phyloP scores from a whole-genome alignment of 352 stramenopile species.

The Thraustochytrium sp. region DNA sequence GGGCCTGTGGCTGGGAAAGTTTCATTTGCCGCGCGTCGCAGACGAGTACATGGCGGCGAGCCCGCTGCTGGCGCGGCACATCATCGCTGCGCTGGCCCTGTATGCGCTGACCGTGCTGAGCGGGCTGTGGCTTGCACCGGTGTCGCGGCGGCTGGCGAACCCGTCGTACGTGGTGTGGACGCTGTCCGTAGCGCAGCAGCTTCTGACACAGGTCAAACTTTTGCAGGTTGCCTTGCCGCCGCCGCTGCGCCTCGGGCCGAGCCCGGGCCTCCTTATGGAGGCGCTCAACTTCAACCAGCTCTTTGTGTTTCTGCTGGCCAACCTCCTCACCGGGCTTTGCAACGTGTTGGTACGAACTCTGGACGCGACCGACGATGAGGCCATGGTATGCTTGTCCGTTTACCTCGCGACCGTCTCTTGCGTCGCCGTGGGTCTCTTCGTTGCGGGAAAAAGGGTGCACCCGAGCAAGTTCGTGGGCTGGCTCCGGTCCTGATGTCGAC shows the following conservation, averaged over 20 bases:
- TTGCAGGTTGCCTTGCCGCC: conserved; percentile 24
- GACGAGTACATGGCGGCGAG: background rate
- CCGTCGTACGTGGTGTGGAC: conserved; percentile 27
- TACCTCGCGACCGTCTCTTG: background rate
- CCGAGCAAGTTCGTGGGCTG: background rate
- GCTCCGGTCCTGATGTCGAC: no score
- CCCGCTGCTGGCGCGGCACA: background rate
- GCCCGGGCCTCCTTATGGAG: background rate
- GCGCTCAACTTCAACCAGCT: conserved; percentile 41
- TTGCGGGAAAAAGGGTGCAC: background rate
- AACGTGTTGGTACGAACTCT: conserved; percentile 46
- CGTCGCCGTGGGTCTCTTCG: background rate
- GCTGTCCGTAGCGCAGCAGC: background rate
- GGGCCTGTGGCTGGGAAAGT: conserved; percentile 58
- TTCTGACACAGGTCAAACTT: background rate
- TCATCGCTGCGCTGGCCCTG: background rate
- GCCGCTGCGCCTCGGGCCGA: background rate
- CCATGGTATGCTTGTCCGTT: background rate
- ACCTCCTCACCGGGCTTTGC: conserved; percentile 45
- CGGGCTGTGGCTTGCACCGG: background rate
- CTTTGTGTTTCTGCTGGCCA: conserved; percentile 47
- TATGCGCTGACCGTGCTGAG: background rate
- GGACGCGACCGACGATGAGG: background rate
- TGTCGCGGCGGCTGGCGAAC: conserved; percentile 32
- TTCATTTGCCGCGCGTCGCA: background rate